Evolutionary conservation across 2,329 filamentous ascomycete genomes (phyloP).

Genomic region (Fusarium scirpi): DNA sequence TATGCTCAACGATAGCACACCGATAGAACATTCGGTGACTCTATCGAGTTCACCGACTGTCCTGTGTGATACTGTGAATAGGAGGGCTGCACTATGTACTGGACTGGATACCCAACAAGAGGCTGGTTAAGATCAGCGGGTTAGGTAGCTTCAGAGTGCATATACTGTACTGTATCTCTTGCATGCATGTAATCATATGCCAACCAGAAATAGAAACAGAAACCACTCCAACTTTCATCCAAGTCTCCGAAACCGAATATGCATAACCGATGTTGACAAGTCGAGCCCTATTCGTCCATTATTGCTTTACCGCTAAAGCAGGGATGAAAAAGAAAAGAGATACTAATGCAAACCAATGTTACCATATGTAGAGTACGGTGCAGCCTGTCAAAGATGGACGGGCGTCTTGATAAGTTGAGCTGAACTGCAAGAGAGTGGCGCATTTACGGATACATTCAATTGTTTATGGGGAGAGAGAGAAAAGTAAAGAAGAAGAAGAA

Average conservation of each 20-base stretch:
- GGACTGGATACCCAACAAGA: constrained; percentile 1
- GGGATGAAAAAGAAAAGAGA: not conserved
- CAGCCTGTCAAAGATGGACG: constrained; percentile 14
- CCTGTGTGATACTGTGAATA: constrained; percentile 8
- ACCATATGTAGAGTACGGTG: not conserved
- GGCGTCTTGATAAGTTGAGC: constrained; percentile 27
- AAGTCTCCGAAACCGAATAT: constrained; percentile 19
- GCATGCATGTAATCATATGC: not conserved
- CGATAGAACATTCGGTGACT: constrained; percentile 19
- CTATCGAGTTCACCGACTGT: constrained; percentile 28
- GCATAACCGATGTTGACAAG: not conserved
- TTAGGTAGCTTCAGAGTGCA: not conserved
- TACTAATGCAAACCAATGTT: not conserved
- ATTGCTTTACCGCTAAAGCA: not conserved
- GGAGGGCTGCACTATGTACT: constrained; percentile 14
- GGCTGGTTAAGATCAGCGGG: constrained; percentile 12
- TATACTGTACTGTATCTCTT: not conserved
- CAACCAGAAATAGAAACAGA: not conserved
- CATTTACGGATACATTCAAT: constrained; percentile 6
- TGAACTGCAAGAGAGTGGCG: constrained; percentile 33
- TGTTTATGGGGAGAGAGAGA: not conserved
- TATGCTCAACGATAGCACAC: constrained; percentile 5
- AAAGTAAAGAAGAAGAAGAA: not conserved
- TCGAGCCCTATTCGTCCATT: not conserved
- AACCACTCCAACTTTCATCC: not conserved